Evolutionary conservation across 1,284 basidiomycete genomes (phyloP).

Genomic region (Tranzscheliella williamsii): DNA sequence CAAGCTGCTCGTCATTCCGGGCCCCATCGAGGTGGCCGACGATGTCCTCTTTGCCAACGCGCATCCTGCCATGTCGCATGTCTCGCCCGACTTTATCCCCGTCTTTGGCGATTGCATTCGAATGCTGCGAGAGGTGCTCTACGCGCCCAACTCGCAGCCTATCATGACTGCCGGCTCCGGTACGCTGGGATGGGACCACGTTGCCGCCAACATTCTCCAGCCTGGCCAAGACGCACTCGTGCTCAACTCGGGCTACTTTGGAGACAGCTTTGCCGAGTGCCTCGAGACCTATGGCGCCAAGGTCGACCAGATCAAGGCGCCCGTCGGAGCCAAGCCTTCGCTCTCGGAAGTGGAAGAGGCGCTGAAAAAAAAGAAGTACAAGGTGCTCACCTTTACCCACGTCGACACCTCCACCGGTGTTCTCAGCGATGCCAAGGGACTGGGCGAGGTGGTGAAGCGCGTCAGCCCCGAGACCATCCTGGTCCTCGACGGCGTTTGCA

Average conservation of each 20-base stretch:
- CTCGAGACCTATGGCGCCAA: constrained; percentile 81
- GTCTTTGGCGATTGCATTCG: constrained; percentile 88
- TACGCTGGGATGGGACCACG: constrained; percentile 81
- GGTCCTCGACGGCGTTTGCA: constrained; percentile 88
- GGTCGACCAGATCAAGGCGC: constrained; percentile 82
- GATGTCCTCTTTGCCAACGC: constrained; percentile 66
- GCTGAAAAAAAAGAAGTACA: constrained; percentile 81
- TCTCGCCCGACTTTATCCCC: constrained; percentile 85
- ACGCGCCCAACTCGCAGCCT: constrained; percentile 66
- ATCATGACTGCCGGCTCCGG: constrained; percentile 90
- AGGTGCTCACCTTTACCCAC: constrained; percentile 89
- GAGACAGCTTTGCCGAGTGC: constrained; percentile 59
- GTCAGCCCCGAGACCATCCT: constrained; percentile 86
- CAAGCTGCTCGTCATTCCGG: constrained; percentile 68
- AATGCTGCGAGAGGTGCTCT: constrained; percentile 71
- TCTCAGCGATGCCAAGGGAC: constrained; percentile 78
- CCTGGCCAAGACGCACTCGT: constrained; percentile 79
- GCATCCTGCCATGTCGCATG: constrained; percentile 67
- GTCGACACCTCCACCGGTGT: constrained; percentile 72
- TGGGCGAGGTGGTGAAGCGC: constrained; percentile 74
- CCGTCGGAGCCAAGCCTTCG: constrained; percentile 77
- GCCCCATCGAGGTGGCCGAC: constrained; percentile 79
- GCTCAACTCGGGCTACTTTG: constrained; percentile 66
- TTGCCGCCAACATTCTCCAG: constrained; percentile 73
- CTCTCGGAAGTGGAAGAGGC: constrained; percentile 71